Conservation (phyloP, 2,329 filamentous ascomycete genomes). For the Cladosporium cucumerinum region DNA sequence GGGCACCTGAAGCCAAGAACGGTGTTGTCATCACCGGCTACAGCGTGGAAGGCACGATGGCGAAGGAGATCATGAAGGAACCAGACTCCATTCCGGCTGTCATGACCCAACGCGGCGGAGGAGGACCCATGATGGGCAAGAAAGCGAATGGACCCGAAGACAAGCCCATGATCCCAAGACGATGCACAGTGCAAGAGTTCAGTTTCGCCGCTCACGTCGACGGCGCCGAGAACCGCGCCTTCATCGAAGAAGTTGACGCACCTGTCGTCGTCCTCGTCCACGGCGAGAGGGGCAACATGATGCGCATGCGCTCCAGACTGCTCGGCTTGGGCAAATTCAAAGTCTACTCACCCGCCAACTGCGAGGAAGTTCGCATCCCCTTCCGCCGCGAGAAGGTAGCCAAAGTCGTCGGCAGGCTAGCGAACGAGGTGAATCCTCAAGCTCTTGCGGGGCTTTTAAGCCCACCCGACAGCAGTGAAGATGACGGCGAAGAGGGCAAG, state of each 20-base stretch:
- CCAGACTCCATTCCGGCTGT: constrained; percentile 92
- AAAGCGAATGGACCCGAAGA: constrained; percentile 50
- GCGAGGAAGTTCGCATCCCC: constrained; percentile 89
- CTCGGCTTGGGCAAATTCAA: constrained; percentile 89
- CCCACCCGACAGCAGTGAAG: constrained; percentile 35
- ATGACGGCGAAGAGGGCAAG: constrained; percentile 39
- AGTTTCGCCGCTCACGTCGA: constrained; percentile 97
- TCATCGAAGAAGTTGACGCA: constrained; percentile 89
- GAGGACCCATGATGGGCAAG: constrained; percentile 28
- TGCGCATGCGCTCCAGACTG: constrained; percentile 89
- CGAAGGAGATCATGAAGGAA: constrained; percentile 89
- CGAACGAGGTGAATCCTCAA: constrained; percentile 69
- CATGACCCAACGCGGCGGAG: constrained; percentile 57
- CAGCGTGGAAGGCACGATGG: constrained; percentile 98
- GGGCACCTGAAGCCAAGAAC: constrained; percentile 94
- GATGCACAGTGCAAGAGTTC: constrained; percentile 90
- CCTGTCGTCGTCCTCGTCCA: constrained; percentile 96
- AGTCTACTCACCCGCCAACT: constrained; percentile 90
- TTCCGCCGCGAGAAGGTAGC: constrained; percentile 94
- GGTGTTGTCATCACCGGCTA: constrained; percentile 99
- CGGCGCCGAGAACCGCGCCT: constrained; percentile 90
- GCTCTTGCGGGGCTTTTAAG: constrained; percentile 27
- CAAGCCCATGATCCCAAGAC: constrained; percentile 83
- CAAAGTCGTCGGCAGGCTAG: constrained; percentile 92
- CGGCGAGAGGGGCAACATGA: constrained; percentile 97